phyloP scores from a whole-genome alignment of 768 basidiomycete genomes.

The Termitomyces titanicus region DNA sequence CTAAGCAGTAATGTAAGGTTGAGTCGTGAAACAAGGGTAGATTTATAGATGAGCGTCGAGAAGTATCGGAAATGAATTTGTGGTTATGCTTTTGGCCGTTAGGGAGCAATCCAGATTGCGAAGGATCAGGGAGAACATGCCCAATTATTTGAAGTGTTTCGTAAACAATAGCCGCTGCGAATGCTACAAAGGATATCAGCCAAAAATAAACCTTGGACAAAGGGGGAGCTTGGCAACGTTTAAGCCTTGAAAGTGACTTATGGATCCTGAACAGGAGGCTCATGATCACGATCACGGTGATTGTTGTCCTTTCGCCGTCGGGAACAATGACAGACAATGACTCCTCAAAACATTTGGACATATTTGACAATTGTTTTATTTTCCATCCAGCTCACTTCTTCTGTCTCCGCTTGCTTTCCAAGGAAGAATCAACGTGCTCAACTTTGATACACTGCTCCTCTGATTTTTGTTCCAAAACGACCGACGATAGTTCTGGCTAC shows the following conservation, averaged over 20 bases:
- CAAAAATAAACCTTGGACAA: not conserved
- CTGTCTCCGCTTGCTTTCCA: not conserved
- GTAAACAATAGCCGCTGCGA: slow-evolving; percentile 8
- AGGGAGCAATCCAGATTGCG: slow-evolving; percentile 10
- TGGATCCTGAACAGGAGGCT: not conserved
- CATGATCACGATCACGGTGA: too few relatives aligned
- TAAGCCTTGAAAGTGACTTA: not conserved
- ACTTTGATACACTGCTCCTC: not conserved
- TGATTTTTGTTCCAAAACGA: not conserved
- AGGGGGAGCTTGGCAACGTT: not conserved
- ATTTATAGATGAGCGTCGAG: slow-evolving; percentile 3
- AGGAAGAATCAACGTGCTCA: not conserved
- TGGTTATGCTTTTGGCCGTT: not conserved
- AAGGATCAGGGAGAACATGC: not conserved
- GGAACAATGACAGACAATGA: not conserved
- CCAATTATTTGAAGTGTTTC: slow-evolving; percentile 1
- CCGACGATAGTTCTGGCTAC: too few relatives aligned
- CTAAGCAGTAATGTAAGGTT: not conserved
- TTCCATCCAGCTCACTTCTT: not conserved
- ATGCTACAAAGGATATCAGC: too few relatives aligned
- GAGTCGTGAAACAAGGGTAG: not conserved
- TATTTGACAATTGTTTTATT: too few relatives aligned
- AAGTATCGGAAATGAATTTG: not conserved
- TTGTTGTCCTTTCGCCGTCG: not conserved
- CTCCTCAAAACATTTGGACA: too few relatives aligned